Conservation (phyloP, 805 yeast species). For the Debaryomyces hansenii region DNA sequence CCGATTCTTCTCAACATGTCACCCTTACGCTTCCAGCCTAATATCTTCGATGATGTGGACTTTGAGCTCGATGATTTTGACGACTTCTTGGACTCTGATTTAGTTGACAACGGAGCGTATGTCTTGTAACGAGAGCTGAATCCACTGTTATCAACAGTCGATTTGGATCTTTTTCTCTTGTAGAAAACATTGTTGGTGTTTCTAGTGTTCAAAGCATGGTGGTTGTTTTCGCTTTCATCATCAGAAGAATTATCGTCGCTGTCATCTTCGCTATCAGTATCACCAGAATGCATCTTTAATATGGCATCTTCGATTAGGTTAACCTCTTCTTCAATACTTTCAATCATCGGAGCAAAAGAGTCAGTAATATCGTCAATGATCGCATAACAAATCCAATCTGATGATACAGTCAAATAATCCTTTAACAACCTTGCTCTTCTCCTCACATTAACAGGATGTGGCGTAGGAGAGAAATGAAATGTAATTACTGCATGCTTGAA, state of each 20-base stretch:
- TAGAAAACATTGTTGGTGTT: conserved; percentile 24
- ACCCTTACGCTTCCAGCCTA: conserved; percentile 84
- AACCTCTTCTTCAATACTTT: conserved; percentile 90
- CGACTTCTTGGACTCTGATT: conserved; percentile 7
- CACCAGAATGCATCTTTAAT: conserved; percentile 78
- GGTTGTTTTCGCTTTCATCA: conserved; percentile 13
- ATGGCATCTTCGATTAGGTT: conserved; percentile 93
- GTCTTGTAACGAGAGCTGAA: conserved; percentile 2
- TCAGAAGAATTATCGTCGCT: conserved; percentile 32
- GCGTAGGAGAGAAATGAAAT: conserved; percentile 91
- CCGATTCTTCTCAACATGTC: conserved; percentile 95
- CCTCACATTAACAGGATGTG: conserved; percentile 94
- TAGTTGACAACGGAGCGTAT: conserved; percentile 1
- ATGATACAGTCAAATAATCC: conserved; percentile 85
- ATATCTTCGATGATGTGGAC: conserved; percentile 48
- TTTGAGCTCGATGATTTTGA: conserved; percentile 26
- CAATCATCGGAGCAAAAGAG: conserved; percentile 96
- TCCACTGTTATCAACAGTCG: conserved; percentile 33
- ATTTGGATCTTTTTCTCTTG: conserved; percentile 35
- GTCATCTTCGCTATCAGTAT: conserved; percentile 44
- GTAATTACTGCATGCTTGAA: conserved; percentile 89
- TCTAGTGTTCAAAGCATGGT: conserved; percentile 4
- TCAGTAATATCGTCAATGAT: conserved; percentile 95
- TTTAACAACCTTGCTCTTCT: conserved; percentile 84
- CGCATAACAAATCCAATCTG: conserved; percentile 98